Conservation (phyloP, 345 rosid genomes). For the Fremontodendron californicum region DNA sequence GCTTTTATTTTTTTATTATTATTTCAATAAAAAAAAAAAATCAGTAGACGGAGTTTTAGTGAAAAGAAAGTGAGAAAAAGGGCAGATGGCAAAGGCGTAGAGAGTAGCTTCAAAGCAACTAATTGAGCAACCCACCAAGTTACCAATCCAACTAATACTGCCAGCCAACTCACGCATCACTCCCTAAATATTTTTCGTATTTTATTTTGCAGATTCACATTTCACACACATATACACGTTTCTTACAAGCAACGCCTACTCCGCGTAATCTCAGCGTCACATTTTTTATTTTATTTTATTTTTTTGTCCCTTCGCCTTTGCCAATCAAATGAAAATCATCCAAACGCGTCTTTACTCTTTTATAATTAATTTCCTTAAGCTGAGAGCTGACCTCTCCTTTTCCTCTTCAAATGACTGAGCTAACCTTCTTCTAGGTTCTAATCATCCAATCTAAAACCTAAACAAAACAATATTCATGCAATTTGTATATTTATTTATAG, state of each 20-base stretch:
- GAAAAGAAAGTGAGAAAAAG: background rate
- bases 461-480: too few relatives aligned
- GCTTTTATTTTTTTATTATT: background rate
- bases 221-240: background rate
- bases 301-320: background rate
- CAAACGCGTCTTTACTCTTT: background rate
- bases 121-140: background rate
- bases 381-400: background rate
- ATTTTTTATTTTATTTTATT: background rate
- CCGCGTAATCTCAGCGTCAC: background rate
- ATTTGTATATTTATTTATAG: too few relatives aligned
- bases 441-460: too few relatives aligned
- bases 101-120: conserved; percentile 16
- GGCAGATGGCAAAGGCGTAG: conserved; percentile 6
- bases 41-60: background rate
- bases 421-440: background rate
- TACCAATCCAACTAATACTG: background rate
- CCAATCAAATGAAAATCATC: background rate
- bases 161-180: background rate
- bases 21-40: too few relatives aligned
- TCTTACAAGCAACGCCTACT: background rate
- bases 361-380: background rate
- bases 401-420: background rate
- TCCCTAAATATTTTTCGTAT: background rate
- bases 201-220: background rate